Conservation (phyloP, 164 flowering plant species). For the Vitis vinifera region ASM3070453v1 NC_081818.1:22320501-22321000, state of each 20-base stretch:
- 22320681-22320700: constrained; percentile 83
- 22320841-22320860: constrained; percentile 72
- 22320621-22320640: constrained; percentile 54
- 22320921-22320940: constrained; percentile 61
- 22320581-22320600: constrained; percentile 91
- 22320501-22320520: constrained; percentile 65
- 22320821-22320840: constrained; percentile 52
- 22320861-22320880: constrained; percentile 57
- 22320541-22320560: constrained; percentile 85
- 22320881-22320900: constrained; percentile 9
- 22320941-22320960: constrained; percentile 60
- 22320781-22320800: constrained; percentile 82
- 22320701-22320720: constrained; percentile 86
- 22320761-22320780: constrained; percentile 26
- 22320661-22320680: constrained; percentile 85
- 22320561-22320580: constrained; percentile 67
- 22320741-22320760: constrained; percentile 52
- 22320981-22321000: constrained; percentile 61
- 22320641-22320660: constrained; percentile 68
- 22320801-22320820: constrained; percentile 77
- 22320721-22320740: constrained; percentile 40
- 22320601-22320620: constrained; percentile 59
- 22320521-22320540: constrained; percentile 80
- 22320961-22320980: constrained; percentile 64
- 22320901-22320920: constrained; percentile 36